Base-by-base conservation (phyloP, 2,329 filamentous ascomycete genomes). In the Pseudogymnoascus sp. region DNA sequence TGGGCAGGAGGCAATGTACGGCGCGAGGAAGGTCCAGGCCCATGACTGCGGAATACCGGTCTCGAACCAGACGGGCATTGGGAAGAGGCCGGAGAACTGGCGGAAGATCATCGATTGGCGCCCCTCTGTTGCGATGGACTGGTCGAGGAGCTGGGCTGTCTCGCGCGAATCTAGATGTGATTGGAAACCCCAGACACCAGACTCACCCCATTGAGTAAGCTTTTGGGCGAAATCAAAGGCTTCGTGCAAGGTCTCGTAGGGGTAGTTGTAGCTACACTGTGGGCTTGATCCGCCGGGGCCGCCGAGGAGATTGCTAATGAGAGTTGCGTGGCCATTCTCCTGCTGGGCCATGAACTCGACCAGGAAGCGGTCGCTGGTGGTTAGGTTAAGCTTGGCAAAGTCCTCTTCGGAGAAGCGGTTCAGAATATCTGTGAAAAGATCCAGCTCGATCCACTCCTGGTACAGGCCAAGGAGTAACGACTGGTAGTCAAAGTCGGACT, bases 221-320 rank as follows among this genome's bases (percentile, higher is more conserved):
- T 92, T 92, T 76, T 93, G 89, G 74, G 84, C 87, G 76, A 94
- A 94, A 77, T 94, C 90, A 69, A 94, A 79, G 71, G 85, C 93
- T 74, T 94, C 90, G 61, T 80, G 83, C 0, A 93, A 85, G 33
- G 84, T 92, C 62, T 77, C 83, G 71, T 85, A 90, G 1, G 90
- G 90, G 72, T 94, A 94, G 76, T 91, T 85, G 78, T 95, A 95
- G 38, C 35, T 86, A 77, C 90, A 94, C 72, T 91, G 87, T 61
- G 81, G 80, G 0, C 90, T 89, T 0, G 90, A 88, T 64, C 84
- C 73, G 2, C 68, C 66, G 9, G 70, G 70, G 0, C 80, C 74
- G 8, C 91, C 90, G 1, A 94, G 84, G 75, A 94, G 89, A 76
- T 92, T 92, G 71, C 82, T 84, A 36, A 95, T 73, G 2, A 92